Percentiles rank a stretch among this genome's conserved stretches.
phyloP scores from a whole-genome alignment of 2,329 filamentous ascomycete genomes.

The Trichophyton mentagrophytes region DNA sequence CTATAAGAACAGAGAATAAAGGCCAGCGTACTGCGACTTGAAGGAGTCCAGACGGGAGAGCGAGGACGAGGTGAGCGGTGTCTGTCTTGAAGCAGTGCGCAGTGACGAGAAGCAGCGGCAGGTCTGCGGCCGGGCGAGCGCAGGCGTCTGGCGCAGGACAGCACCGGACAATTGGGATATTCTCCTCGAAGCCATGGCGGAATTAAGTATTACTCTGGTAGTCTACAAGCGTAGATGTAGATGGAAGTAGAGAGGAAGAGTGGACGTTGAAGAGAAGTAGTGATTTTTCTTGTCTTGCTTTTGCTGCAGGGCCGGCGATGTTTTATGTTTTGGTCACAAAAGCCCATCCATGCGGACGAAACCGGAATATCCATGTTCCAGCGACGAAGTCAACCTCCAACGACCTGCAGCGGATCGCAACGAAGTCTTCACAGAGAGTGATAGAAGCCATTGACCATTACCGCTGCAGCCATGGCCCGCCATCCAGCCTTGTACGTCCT shows the following conservation, averaged over 20 bases:
- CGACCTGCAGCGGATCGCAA: background rate
- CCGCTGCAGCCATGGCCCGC: conserved; percentile 10
- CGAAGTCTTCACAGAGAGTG: background rate
- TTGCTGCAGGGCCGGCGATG: background rate
- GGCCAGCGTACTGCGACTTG: background rate
- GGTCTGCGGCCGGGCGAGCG: background rate
- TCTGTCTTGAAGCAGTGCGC: background rate
- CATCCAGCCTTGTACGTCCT: conserved; percentile 28
- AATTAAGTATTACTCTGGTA: background rate
- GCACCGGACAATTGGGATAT: background rate
- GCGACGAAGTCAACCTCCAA: background rate
- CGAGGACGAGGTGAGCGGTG: background rate
- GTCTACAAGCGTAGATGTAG: no score
- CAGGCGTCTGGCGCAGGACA: background rate
- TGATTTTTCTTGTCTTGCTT: background rate
- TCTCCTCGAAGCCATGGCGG: conserved; percentile 1
- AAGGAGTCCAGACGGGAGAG: background rate
- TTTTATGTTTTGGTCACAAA: background rate
- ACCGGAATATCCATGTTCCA: conserved; percentile 5
- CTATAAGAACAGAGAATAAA: no score
- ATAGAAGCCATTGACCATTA: background rate
- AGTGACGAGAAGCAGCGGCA: background rate
- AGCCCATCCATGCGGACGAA: background rate
- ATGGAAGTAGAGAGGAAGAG: background rate
- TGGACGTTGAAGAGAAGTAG: background rate